Evolutionary conservation across 331 rosid species (phyloP), one percentile per base, ranked within the genome.

Genomic region (Malus hybrid): DNA sequence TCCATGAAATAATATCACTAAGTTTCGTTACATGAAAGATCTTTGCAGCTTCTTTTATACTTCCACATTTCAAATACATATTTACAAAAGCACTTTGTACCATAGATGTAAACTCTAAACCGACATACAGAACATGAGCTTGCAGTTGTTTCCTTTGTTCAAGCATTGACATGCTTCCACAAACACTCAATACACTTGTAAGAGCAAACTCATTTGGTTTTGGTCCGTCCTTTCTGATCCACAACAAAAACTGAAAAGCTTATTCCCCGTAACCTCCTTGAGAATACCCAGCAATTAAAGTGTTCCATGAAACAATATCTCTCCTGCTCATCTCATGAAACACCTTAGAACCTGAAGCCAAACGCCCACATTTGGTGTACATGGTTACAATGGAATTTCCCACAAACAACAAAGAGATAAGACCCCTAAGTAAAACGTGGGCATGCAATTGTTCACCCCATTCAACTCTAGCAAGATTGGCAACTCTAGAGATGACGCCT

Each of bases 291-390:
- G 85, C 86, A 80, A 86, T 86, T 71, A 88, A 83, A 82, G 91
- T 88, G 87, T 89, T 91, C 97, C 97, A 91, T 67, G 97, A 86
- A 79, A 91, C 78, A 79, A 91, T 74, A 72, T 91, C 95, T 81
- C 65, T 89, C 65, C 72, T 70, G 69, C 63, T 62, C 87, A 91
- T 80, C 72, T 77, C 83, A 76, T 69, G 74, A 86, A 91, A 91
- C 73, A 83, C 67, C 13, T 31, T 6, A 5, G 93, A 90, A 85
- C 93, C 89, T 48, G 85, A 87, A 29, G 42, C 68, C 33, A 92
- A 76, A 70, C 80, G 76, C 72, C 96, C 93, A 68, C 93, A 88
- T 83, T 85, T 90, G 24, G 90, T 80, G 81, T 91, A 91, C 87
- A 89, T 64, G 60, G 89, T 80, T 78, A 88, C 82, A 46, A 91